Evolutionary conservation across 768 basidiomycete species (phyloP), one percentile per base, ranked within the genome.

Genomic region (Mycena floridula): DNA sequence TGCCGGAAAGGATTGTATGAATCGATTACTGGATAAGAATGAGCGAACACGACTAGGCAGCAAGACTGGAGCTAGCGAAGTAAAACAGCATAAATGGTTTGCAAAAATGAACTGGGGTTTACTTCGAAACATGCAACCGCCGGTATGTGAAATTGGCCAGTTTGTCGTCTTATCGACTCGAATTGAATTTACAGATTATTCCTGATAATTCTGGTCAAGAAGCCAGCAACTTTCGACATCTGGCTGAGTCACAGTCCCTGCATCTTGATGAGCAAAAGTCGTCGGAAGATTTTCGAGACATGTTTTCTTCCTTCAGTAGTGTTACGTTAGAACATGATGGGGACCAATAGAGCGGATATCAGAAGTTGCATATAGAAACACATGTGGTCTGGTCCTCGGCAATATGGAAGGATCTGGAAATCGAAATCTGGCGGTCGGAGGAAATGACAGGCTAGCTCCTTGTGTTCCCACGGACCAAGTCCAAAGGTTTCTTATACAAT

Each of bases 1-100:
- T 53, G 79, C 86, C 18, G 83, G 88, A 62, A 96, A 93, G 63
- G 90, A 94, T 51, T 80, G 89, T 60, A 76, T 99, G 51, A 74
- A 72, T 25, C 89, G 92, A 52, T 62, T 98, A 43, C 68, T 99
- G 56, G 88, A 89, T 74, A 99, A 99, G 70, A 82, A 87, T 54
- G 96, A 99, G 64, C 71, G 77, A 59, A 83, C 79, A 45, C 77
- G 96, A 49, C 64, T 98, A 27, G 96, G 96, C 37, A 91, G 90
- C 64, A 83, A 78, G 65, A 91, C 83, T 54, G 96, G 96, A 22
- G 96, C 96, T 45, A 95, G 92, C 59, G 96, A 99, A 66, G 93
- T 99, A 56, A 99, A 98, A 70, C 85, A 89, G 46, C 96, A 98
- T 76, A 93, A 90, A 62, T 99, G 96, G 96, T 99, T 99, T 70